phyloP scores from a whole-genome alignment of 345 rosid species.

The Rhodamnia argentea region DNA sequence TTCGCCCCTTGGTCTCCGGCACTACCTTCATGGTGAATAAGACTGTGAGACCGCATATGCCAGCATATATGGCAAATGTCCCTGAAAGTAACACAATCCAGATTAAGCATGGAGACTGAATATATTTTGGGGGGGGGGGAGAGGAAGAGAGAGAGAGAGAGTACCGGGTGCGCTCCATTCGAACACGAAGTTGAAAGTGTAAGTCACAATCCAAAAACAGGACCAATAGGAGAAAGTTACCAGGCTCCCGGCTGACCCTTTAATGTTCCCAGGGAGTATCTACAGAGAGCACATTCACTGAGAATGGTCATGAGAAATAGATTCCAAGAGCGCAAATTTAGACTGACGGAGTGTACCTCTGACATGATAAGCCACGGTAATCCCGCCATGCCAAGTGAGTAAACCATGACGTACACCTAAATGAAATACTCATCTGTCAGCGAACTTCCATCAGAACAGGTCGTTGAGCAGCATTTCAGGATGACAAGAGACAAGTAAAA shows the following conservation, averaged over 20 bases:
- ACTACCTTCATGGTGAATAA: slow-evolving; percentile 38
- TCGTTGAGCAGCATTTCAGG: neutral
- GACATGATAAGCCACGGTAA: slow-evolving; percentile 15
- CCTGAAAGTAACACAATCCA: slow-evolving; percentile 14
- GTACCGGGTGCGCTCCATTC: slow-evolving; percentile 42
- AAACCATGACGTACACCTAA: slow-evolving; percentile 1
- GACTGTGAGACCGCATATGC: slow-evolving; percentile 5
- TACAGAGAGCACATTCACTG: neutral
- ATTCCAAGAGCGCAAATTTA: neutral
- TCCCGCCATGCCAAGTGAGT: slow-evolving; percentile 4
- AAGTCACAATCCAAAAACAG: slow-evolving; percentile 35
- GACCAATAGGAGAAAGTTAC: slow-evolving; percentile 30
- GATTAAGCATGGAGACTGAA: neutral
- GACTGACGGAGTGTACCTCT: slow-evolving; percentile 3
- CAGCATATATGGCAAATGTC: slow-evolving; percentile 38
- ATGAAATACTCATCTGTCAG: neutral
- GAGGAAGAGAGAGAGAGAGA: neutral
- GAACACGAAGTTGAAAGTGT: slow-evolving; percentile 39
- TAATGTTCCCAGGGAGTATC: slow-evolving; percentile 47
- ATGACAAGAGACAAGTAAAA: neutral
- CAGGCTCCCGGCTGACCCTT: slow-evolving; percentile 45
- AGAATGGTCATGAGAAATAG: neutral
- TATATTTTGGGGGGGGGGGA: neutral
- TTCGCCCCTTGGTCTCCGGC: slow-evolving; percentile 53
- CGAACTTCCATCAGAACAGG: neutral